A percentile compares a stretch with the other conserved stretches of the same genome.
These are phyloP conservation scores for Vararia minispora DNA, from an alignment of 768 basidiomycete species.

Conservation along the genomic window DNA sequence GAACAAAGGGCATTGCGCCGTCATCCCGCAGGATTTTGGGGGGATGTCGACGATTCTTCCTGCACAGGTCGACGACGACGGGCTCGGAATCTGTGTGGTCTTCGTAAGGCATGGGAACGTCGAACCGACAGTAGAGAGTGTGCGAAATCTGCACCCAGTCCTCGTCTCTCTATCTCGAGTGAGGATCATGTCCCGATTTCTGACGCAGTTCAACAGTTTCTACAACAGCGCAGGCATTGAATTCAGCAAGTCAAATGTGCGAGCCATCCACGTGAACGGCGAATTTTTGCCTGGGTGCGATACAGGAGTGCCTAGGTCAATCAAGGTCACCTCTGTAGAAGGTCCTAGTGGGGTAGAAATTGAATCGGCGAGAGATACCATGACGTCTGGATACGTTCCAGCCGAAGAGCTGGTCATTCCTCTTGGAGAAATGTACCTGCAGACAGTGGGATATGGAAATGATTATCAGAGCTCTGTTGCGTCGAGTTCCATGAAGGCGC, in stretches of 20 bases:
- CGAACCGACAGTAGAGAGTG: background rate
- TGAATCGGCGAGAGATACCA: background rate
- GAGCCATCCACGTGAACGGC: background rate
- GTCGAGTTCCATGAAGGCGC: background rate
- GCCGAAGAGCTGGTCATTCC: too few species aligned
- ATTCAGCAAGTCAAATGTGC: background rate
- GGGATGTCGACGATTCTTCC: too few species aligned
- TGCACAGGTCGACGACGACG: too few species aligned
- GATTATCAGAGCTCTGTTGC: background rate
- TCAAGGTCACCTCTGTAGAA: too few species aligned
- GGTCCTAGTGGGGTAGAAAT: too few species aligned
- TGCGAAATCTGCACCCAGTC: background rate
- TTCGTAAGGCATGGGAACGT: background rate
- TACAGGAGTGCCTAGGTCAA: too few species aligned
- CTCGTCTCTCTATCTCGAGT: background rate
- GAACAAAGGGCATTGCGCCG: too few species aligned
- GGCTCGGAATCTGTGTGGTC: background rate
- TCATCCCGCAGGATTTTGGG: too few species aligned
- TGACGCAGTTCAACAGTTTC: background rate
- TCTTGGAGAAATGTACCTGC: too few species aligned
- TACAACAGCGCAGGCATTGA: background rate
- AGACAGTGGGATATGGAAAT: background rate
- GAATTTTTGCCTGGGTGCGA: background rate
- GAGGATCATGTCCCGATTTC: background rate
- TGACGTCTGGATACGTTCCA: slow-evolving; percentile 1